Evolutionary conservation across 1,284 basidiomycete genomes (phyloP).

Genomic region (Athelia sp.): DNA sequence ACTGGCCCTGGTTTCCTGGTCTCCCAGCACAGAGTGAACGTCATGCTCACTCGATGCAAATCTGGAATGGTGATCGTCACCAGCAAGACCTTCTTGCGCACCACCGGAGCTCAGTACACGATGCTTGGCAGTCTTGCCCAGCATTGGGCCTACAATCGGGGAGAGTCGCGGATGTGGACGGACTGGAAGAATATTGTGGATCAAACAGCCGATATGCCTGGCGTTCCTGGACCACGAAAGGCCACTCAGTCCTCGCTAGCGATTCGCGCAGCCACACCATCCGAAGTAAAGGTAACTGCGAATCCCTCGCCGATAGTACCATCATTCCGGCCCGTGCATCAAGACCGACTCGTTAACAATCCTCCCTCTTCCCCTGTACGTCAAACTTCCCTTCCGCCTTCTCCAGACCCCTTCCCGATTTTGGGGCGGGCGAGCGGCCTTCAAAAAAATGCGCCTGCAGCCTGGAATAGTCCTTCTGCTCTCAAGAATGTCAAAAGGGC

Average conservation of each 20-base stretch:
- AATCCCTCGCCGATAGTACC: too few species aligned
- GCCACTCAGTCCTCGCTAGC: background rate
- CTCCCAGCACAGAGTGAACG: conserved; percentile 36
- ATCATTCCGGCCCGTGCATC: too few species aligned
- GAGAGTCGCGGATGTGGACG: conserved; percentile 12
- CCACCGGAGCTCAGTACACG: conserved; percentile 19
- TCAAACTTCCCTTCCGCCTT: background rate
- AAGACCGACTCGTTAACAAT: background rate
- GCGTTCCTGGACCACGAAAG: conserved; percentile 2
- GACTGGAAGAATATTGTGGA: conserved; percentile 15
- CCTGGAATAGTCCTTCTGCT: background rate
- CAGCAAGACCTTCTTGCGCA: conserved; percentile 27
- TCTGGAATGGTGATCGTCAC: conserved; percentile 38
- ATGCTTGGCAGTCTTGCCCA: conserved; percentile 27
- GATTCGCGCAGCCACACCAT: background rate
- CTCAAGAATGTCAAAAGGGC: background rate
- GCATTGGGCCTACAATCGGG: conserved; percentile 14
- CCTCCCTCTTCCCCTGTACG: background rate
- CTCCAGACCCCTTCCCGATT: too few species aligned
- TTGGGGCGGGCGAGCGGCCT: too few species aligned
- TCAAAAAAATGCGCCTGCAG: background rate
- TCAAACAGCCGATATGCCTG: conserved; percentile 14
- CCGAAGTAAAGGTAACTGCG: background rate
- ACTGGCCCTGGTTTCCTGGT: conserved; percentile 35
- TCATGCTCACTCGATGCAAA: conserved; percentile 42